Evolutionary conservation across 805 yeast species (phyloP), one percentile per base, ranked within the genome.

Genomic region (Lipomyces oligophaga): DNA sequence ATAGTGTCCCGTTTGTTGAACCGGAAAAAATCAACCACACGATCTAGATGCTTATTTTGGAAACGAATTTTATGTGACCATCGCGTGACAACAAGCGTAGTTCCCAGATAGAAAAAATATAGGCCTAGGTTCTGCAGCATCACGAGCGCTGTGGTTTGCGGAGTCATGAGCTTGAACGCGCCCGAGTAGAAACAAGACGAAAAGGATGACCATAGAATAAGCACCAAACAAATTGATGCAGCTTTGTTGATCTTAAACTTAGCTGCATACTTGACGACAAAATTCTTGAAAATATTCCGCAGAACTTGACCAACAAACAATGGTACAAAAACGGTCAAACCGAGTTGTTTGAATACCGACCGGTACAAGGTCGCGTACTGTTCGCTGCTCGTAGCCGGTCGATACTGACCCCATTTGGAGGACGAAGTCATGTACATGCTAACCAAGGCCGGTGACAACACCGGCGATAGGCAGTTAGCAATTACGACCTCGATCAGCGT

Each of bases 291-390:
- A 2, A 83, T 26, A 60, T 83, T 80, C 61, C 85, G 95, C 11
- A 83, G 59, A 7, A 82, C 79, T 64, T 88, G 96, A 0, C 96
- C 96, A 13, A 86, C 88, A 62, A 84, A 81, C 15, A 86, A 64
- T 0, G 96, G 96, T 5, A 87, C 78, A 63, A 88, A 86, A 3
- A 87, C 88, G 3, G 87, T 77, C n/a, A 84, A 72, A 0, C 96
- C 96, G 45, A 88, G 72, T 63, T 88, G 96, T 63, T 85, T 83
- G 89, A 88, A 84, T 36, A 86, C 95, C 47, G 79, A 70, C 24
- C 74, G 72, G 63, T 88, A 88, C 36, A 88, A 75, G 10, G 71
- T 66, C 5, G 27, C 22, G 26, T 52, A 52, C 4, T 54, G 49
- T 11, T 45, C 49, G 3, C 21, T 18, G 8, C 78, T 65, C 27